A percentile compares a stretch with the other conserved stretches of the same genome.
Evolutionary conservation across 805 yeast genomes (phyloP).

Genomic region (Candida montana): DNA sequence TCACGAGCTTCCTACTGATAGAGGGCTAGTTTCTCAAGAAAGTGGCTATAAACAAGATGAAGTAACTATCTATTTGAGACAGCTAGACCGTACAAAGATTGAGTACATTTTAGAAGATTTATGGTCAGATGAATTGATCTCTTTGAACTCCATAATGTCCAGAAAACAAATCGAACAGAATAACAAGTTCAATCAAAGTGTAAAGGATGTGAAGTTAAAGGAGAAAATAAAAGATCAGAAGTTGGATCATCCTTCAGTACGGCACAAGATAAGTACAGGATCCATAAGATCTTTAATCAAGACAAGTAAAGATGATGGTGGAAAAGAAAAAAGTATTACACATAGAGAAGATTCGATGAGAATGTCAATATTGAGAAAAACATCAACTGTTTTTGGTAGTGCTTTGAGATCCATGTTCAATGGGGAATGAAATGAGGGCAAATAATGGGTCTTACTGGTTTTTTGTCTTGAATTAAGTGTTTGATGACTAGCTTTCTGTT

Average conservation of each 20-base stretch:
- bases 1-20: neutral
- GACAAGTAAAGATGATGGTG: neutral
- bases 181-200: neutral
- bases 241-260: too few species aligned
- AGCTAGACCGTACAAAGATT: constrained; percentile 20
- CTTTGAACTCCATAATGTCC: constrained; percentile 2
- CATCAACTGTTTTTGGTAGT: constrained; percentile 20
- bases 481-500: too few species aligned
- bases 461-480: too few species aligned
- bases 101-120: constrained; percentile 27
- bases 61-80: constrained; percentile 8
- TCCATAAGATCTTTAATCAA: neutral
- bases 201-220: neutral
- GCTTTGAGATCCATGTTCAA: constrained; percentile 18
- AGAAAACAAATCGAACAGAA: constrained; percentile 1
- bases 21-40: too few species aligned
- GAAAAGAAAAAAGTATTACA: neutral
- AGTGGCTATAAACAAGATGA: too few species aligned
- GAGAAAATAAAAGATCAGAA: too few species aligned
- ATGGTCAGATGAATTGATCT: constrained; percentile 29
- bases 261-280: neutral
- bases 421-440: constrained; percentile 4
- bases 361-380: constrained; percentile 19
- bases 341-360: neutral
- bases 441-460: too few species aligned